These are phyloP conservation scores for Peronosclerospora sorghi DNA, from an alignment of 352 stramenopile genomes.

Conservation along the genomic window DNA sequence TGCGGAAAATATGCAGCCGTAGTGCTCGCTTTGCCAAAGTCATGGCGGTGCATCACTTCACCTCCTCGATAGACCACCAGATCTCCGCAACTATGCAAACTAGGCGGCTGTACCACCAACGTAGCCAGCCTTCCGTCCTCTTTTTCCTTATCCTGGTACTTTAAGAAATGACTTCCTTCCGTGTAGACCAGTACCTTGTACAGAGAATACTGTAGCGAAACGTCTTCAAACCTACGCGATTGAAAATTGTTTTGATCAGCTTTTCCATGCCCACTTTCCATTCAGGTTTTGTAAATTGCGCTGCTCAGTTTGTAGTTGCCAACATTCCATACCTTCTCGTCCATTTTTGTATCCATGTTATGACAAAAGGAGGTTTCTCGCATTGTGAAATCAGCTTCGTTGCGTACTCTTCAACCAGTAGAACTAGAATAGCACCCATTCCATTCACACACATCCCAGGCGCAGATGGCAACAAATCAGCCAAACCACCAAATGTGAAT, in stretches of 20 bases:
- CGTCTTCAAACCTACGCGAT: slow-evolving; percentile 6
- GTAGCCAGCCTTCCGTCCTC: slow-evolving; percentile 43
- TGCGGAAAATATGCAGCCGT: slow-evolving; percentile 9
- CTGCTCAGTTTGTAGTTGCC: slow-evolving; percentile 6
- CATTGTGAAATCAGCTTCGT: slow-evolving; percentile 8
- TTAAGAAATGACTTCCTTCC: slow-evolving; percentile 24
- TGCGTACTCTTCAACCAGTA: not conserved
- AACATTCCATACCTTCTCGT: slow-evolving; percentile 7
- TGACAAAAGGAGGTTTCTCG: slow-evolving; percentile 7
- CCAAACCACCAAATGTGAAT: slow-evolving; percentile 8
- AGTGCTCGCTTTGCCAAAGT: not conserved
- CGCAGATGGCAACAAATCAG: not conserved
- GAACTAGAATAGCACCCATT: slow-evolving; percentile 1
- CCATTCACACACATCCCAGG: not conserved
- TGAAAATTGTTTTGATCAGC: slow-evolving; percentile 1
- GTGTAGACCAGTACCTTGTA: slow-evolving; percentile 51
- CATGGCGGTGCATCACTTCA: not conserved
- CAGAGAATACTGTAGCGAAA: slow-evolving; percentile 6
- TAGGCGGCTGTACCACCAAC: slow-evolving; percentile 31
- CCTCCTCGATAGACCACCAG: not conserved
- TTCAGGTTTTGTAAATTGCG: slow-evolving; percentile 1
- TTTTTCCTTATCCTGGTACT: slow-evolving; percentile 44
- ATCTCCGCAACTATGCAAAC: slow-evolving; percentile 12
- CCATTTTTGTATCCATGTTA: slow-evolving; percentile 5
- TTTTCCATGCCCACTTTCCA: not conserved